Base-by-base conservation (phyloP, 116 monocot genomes). In the Zostera marina region DNA sequence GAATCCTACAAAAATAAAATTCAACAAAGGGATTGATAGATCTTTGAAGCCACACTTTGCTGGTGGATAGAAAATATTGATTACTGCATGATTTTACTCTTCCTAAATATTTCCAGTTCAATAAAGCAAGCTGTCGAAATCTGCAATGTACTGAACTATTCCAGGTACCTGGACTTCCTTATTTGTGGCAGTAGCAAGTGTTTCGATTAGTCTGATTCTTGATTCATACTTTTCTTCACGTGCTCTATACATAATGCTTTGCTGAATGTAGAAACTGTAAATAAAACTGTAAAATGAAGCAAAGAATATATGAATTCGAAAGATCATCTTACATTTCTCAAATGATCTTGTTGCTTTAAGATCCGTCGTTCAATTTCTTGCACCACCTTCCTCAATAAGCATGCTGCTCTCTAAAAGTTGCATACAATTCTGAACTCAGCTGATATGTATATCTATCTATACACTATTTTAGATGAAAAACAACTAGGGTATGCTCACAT, bases 201-300 rank as follows among this genome's bases (percentile, higher is more conserved):
- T 76, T 71, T 94, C 94, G n/a, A 94, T 65, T 21, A 66, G 79
- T 68, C 74, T 88, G 44, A 94, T 82, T 75, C 85, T 94, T 59
- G 94, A 85, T 39, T 79, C 76, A 68, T 88, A 85, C 63, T 88
- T 88, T 62, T 78, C 82, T 60, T 94, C 94, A 23, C 94, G 88
- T 45, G 73, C 73, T 78, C 85, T 88, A 43, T 84, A 82, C 20
- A 77, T 53, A 54, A 66, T 77, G 67, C 82, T 85, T 85, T 85
- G 85, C 88, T 94, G 77, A 49, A 72, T 12, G 67, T 68, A 56
- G 19, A 55, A 25, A 42, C 26, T 42, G 4, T 63, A 43, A 62
- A 47, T 25, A 25, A 24, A 22, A 22, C 7, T 25, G n/a, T 15
- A 47, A 32, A 62, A 42, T 12, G 62, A 62, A 25, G 26, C 26